phyloP scores from a whole-genome alignment of 345 rosid genomes.

The Nephelium lappaceum region DNA sequence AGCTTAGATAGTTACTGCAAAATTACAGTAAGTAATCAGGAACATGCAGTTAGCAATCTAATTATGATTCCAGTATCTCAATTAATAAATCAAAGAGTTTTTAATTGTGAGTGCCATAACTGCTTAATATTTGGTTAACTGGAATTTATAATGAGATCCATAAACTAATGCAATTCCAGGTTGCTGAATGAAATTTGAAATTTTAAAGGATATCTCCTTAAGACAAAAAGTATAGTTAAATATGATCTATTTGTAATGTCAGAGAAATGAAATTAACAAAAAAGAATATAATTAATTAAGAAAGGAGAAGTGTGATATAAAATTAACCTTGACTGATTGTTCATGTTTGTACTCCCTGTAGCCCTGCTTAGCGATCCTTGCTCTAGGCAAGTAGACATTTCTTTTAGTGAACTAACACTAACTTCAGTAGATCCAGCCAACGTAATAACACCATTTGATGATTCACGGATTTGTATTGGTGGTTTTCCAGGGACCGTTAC shows the following conservation, averaged over 20 bases:
- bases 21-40: conserved; percentile 3
- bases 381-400: conserved; percentile 93
- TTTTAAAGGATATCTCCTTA: background rate
- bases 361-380: conserved; percentile 96
- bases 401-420: conserved; percentile 72
- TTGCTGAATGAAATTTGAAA: background rate
- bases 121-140: background rate
- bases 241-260: background rate
- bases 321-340: conserved; percentile 87
- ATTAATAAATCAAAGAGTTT: background rate
- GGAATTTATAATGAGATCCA: background rate
- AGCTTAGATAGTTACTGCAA: background rate
- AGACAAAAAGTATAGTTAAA: background rate
- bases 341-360: conserved; percentile 99
- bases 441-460: conserved; percentile 94
- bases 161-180: background rate
- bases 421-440: conserved; percentile 99
- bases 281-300: background rate
- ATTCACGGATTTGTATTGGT: conserved; percentile 94
- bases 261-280: background rate
- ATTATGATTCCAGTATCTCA: background rate
- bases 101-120: background rate
- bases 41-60: background rate
- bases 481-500: conserved; percentile 77
- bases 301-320: conserved; percentile 17